Evolutionary conservation across 371 early-diverging fungal genomes (phyloP).

Genomic region (Apophysomyces elegans): DNA sequence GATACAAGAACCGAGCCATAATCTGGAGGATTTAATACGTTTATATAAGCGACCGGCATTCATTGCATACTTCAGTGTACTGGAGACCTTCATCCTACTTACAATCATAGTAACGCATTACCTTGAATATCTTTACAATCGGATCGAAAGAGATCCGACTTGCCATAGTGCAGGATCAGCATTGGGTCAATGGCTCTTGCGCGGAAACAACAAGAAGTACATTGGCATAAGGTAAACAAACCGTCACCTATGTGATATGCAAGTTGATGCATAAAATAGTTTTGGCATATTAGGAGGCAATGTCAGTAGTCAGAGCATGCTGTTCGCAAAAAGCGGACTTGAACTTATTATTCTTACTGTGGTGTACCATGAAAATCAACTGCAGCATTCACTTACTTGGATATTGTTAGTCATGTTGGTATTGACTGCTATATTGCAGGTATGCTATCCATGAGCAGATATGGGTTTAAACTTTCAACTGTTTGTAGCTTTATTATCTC

Average conservation of each 20-base stretch:
- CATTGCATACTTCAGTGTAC: conserved; percentile 69
- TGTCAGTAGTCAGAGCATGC: conserved; percentile 75
- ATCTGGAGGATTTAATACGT: conserved; percentile 70
- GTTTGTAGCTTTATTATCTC: conserved; percentile 71
- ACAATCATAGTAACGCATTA: conserved; percentile 58
- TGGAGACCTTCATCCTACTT: conserved; percentile 56
- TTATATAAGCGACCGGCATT: conserved; percentile 76
- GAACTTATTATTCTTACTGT: conserved; percentile 72
- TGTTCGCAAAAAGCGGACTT: conserved; percentile 84
- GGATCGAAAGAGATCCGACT: conserved; percentile 22
- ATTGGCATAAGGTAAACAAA: conserved; percentile 44
- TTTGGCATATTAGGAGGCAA: conserved; percentile 76
- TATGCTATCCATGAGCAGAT: conserved; percentile 26
- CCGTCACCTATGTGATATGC: not conserved
- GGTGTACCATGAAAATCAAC: conserved; percentile 66
- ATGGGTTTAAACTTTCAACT: not conserved
- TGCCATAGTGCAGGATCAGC: conserved; percentile 13
- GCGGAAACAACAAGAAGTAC: conserved; percentile 36
- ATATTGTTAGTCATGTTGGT: conserved; percentile 68
- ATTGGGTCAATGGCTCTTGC: conserved; percentile 27
- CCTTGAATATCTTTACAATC: conserved; percentile 46
- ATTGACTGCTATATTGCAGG: conserved; percentile 72
- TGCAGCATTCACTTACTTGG: conserved; percentile 73
- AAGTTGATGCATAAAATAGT: conserved; percentile 19
- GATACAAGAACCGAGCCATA: conserved; percentile 74